Evolutionary conservation across 2,329 filamentous ascomycete genomes (phyloP).

Genomic region (Amylocarpus encephaloides): DNA sequence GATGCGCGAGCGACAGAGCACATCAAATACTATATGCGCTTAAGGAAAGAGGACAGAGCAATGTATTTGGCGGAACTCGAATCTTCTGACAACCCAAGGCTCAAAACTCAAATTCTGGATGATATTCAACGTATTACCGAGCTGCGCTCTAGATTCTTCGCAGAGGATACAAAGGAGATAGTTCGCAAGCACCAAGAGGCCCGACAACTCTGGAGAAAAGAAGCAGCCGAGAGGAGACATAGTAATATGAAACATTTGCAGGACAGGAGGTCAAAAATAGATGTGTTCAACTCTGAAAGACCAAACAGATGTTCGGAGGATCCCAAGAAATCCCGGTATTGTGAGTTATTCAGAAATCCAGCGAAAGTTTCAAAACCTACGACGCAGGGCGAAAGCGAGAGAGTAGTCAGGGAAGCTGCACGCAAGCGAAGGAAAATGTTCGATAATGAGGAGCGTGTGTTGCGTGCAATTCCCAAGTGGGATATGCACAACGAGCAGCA

Average conservation of each 20-base stretch:
- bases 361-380: too few relatives aligned
- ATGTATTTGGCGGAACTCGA: neutral
- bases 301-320: too few relatives aligned
- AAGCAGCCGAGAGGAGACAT: neutral
- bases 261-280: neutral
- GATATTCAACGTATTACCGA: neutral
- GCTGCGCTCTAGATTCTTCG: neutral
- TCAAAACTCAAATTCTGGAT: neutral
- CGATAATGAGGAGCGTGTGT: constrained; percentile 4
- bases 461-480: neutral
- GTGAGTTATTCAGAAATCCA: too few relatives aligned
- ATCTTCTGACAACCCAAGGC: neutral
- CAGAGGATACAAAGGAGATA: neutral
- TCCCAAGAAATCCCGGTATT: too few relatives aligned
- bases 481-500: neutral
- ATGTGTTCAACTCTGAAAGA: too few relatives aligned
- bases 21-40: constrained; percentile 4
- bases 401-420: too few relatives aligned
- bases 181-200: neutral
- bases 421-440: neutral
- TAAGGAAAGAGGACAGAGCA: neutral
- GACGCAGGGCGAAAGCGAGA: too few relatives aligned
- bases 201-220: neutral
- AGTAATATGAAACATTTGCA: neutral
- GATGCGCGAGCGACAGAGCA: neutral